Evolutionary conservation across 179 eudicot genomes (phyloP).

Genomic region (Silene coronaria): DNA sequence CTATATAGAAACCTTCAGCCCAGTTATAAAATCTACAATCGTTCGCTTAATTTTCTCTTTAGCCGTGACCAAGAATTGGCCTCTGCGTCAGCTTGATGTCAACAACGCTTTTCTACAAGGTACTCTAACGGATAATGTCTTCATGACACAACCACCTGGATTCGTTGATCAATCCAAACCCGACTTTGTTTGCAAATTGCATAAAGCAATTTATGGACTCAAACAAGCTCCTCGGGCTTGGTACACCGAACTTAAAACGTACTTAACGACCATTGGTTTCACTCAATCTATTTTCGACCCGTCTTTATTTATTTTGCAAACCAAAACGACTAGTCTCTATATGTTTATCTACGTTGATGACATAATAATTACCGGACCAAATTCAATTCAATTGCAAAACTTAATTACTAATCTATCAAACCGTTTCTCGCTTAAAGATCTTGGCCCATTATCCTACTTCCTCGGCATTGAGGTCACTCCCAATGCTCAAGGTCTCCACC

Average conservation of each 20-base stretch:
- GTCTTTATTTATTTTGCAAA: background rate
- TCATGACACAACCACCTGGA: too few relatives aligned
- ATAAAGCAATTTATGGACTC: background rate
- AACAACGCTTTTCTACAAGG: background rate
- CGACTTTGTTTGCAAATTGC: background rate
- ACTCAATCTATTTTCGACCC: too few relatives aligned
- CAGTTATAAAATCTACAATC: too few relatives aligned
- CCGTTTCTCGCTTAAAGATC: background rate
- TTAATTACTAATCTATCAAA: background rate
- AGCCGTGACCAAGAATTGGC: background rate
- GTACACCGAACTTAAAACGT: too few relatives aligned
- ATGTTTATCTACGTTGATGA: background rate
- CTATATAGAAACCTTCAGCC: too few relatives aligned
- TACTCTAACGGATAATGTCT: too few relatives aligned
- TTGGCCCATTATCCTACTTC: too few relatives aligned
- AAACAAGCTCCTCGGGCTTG: too few relatives aligned
- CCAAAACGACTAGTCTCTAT: background rate
- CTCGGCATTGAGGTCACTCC: background rate
- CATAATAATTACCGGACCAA: too few relatives aligned
- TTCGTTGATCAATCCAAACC: too few relatives aligned
- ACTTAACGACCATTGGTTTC: too few relatives aligned
- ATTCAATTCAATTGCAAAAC: background rate
- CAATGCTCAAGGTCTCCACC: background rate
- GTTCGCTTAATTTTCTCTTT: background rate
- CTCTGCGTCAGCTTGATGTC: too few relatives aligned